These are phyloP conservation scores for Neurospora discreta DNA, from an alignment of 495 filamentous ascomycete species.

Conservation along the genomic window DNA sequence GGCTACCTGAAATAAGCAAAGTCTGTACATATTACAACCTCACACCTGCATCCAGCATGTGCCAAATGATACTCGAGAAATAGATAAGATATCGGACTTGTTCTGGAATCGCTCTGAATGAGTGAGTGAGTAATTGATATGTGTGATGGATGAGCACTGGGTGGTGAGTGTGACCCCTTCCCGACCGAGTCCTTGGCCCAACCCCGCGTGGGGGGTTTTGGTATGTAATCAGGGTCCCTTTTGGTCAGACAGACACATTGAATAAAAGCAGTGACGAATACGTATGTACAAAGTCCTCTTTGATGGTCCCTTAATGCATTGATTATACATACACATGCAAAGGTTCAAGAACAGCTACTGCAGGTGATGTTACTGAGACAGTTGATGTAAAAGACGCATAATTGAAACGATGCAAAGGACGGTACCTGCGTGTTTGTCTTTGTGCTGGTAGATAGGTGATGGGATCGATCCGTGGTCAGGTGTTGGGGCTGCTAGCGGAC, in stretches of 20 bases:
- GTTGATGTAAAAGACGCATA: not conserved
- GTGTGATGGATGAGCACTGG: not conserved
- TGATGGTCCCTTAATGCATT: not conserved
- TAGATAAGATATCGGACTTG: not conserved
- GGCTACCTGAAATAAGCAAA: not conserved
- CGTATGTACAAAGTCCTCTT: too few relatives aligned
- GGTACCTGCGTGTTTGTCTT: not conserved
- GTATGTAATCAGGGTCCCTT: not conserved
- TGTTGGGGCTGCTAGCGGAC: too few relatives aligned
- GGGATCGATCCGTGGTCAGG: too few relatives aligned
- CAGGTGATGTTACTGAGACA: not conserved
- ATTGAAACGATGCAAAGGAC: not conserved
- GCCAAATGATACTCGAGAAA: not conserved
- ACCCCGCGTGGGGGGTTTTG: not conserved
- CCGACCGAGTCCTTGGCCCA: not conserved
- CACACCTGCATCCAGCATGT: not conserved
- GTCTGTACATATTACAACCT: too few relatives aligned
- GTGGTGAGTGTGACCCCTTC: not conserved
- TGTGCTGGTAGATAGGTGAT: too few relatives aligned
- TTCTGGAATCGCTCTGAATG: not conserved
- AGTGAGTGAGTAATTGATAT: not conserved
- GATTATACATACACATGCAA: not conserved
- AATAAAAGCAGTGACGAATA: too few relatives aligned
- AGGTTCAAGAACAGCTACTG: not conserved
- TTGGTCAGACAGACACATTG: too few relatives aligned